Percentiles rank a stretch among this genome's conserved stretches.
Evolutionary conservation across 78 protist genomes (phyloP).

Genomic region (Dictyostelium firmibasis): DNA sequence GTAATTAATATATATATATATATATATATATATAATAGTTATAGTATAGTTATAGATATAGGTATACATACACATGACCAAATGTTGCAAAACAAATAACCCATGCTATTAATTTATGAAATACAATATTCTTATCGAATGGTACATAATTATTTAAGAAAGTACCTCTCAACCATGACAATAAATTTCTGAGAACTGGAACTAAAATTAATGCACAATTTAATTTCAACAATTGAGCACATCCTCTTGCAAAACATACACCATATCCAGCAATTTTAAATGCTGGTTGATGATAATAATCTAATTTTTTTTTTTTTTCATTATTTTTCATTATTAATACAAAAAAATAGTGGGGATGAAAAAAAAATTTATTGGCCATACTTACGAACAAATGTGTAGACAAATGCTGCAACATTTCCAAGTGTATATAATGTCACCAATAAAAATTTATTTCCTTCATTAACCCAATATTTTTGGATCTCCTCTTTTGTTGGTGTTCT

Average conservation of each 20-base stretch:
- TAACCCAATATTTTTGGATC: conserved; percentile 68
- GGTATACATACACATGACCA: conserved; percentile 65
- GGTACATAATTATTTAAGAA: conserved; percentile 75
- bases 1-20: neutral
- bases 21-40: neutral
- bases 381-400: neutral
- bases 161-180: conserved; percentile 62
- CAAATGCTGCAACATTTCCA: conserved; percentile 41
- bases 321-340: neutral
- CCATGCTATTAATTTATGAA: conserved; percentile 87
- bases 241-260: conserved; percentile 72
- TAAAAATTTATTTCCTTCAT: conserved; percentile 69
- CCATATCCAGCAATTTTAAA: conserved; percentile 21
- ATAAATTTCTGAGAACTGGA: conserved; percentile 87
- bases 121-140: conserved; percentile 88
- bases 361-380: neutral
- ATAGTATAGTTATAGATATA: neutral
- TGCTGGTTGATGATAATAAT: neutral
- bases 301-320: neutral
- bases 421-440: conserved; percentile 43
- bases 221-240: conserved; percentile 78
- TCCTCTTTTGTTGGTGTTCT: conserved; percentile 52
- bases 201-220: conserved; percentile 85
- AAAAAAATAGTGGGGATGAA: neutral
- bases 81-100: conserved; percentile 62